Evolutionary conservation across 495 filamentous ascomycete species (phyloP), one percentile per base, ranked within the genome.

Genomic region (Podospora fimiseda): DNA sequence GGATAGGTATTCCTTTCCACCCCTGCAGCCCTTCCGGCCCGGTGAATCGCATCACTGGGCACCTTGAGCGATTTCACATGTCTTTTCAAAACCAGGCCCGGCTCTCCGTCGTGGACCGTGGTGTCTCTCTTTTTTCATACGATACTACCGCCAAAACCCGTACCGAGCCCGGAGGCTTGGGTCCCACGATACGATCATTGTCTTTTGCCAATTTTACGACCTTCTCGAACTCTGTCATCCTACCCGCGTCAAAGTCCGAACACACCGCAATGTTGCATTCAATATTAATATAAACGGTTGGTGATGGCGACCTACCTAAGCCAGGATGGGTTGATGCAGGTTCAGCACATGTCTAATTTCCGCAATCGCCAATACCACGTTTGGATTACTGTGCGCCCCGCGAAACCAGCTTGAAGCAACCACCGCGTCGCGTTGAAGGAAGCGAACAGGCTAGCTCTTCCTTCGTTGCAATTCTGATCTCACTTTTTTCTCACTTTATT

Each of bases 331-430:
- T 18, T 14, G 4, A n/a, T 47, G 23, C 44, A 46, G 43, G 20
- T 46, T 21, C 43, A 46, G 21, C 21, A 30, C 21, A n/a, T 46
- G 42, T 30, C 15, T 46, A 47, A 47, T 47, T 47, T 47, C 44
- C 44, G 44, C 44, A 20, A 30, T 18, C 44, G 14, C 42, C 42
- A 47, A n/a, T 22, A 47, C 44, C 13, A 47, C 33, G 44, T 22
- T n/a, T 4, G 20, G 23, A 22, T 27, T 30, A 23, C 44, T 47
- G 44, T 21, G 16, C 21, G 20, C 44, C 21, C 16, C 9, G 44
- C 44, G 44, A 47, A 47, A 33, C 27, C 6, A 33, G 27, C 27
- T 5, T 33, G 11, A 33, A 33, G 27, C 27, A 33, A 33, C 27
- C 27, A 33, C 27, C 27, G 27, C 27, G 27, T 33, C 27, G 27